Percentiles rank a stretch among this genome's conserved stretches.
Conservation (phyloP, 2,329 filamentous ascomycete species). For the Aspergillus intermedius region DNA sequence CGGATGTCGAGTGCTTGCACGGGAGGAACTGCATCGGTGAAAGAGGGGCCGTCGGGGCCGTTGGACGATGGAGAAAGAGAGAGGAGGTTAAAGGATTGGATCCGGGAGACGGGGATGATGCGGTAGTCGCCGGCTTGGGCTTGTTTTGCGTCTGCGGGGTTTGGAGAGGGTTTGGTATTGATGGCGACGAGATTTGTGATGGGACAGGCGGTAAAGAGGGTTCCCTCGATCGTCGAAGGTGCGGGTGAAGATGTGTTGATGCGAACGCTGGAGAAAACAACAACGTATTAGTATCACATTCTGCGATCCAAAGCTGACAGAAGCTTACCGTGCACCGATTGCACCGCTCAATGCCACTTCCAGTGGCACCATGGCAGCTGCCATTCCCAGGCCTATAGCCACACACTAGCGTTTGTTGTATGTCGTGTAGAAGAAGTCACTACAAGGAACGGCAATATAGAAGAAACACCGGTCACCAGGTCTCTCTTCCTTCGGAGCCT, state of each 20-base stretch:
- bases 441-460: no score
- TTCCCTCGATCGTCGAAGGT: slow-evolving; percentile 52
- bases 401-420: slow-evolving; percentile 49
- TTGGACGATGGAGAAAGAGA: slow-evolving; percentile 30
- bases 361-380: slow-evolving; percentile 43
- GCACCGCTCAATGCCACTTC: slow-evolving; percentile 53
- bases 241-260: slow-evolving; percentile 49
- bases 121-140: slow-evolving; percentile 50
- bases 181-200: slow-evolving; percentile 56
- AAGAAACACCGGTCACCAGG: no score
- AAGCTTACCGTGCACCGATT: slow-evolving; percentile 54
- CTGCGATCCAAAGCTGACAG: neutral
- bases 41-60: slow-evolving; percentile 31
- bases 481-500: no score
- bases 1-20: slow-evolving; percentile 47
- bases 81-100: slow-evolving; percentile 52
- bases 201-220: slow-evolving; percentile 56
- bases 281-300: neutral
- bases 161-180: slow-evolving; percentile 46
- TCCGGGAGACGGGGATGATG: slow-evolving; percentile 54
- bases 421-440: slow-evolving; percentile 38
- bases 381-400: slow-evolving; percentile 29
- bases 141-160: slow-evolving; percentile 26
- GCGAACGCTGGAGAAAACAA: slow-evolving; percentile 44
- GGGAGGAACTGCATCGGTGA: slow-evolving; percentile 42